phyloP scores from a whole-genome alignment of 2,329 filamentous ascomycete species.

The Colletotrichum echinochloae region DNA sequence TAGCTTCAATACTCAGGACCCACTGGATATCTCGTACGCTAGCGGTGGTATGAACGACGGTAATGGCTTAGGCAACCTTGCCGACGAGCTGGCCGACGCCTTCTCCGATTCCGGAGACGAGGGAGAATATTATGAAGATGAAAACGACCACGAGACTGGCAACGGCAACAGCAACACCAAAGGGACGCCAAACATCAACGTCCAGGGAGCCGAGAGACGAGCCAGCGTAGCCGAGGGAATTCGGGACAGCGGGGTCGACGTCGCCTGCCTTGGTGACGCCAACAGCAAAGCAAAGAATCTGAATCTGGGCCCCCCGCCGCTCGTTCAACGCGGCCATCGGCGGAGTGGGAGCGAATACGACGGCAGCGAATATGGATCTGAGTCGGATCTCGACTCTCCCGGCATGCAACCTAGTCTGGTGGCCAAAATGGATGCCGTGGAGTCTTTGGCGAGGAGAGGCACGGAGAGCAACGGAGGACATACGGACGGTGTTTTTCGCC shows the following conservation, averaged over 20 bases:
- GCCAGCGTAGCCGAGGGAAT: constrained; percentile 47
- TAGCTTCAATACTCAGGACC: constrained; percentile 63
- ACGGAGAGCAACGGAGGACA: constrained; percentile 75
- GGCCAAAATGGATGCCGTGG: constrained; percentile 77
- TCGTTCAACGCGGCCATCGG: constrained; percentile 60
- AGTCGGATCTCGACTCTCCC: constrained; percentile 76
- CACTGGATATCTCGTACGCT: constrained; percentile 60
- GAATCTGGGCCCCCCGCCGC: constrained; percentile 60
- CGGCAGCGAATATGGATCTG: constrained; percentile 79
- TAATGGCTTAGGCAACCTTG: constrained; percentile 79
- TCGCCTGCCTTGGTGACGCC: constrained; percentile 44
- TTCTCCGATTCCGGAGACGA: constrained; percentile 75
- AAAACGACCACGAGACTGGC: constrained; percentile 44
- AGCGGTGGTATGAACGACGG: constrained; percentile 56
- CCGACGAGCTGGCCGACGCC: constrained; percentile 83
- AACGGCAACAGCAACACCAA: constrained; percentile 49
- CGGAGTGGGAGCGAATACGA: constrained; percentile 72
- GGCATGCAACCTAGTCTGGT: constrained; percentile 76
- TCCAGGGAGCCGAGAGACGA: constrained; percentile 44
- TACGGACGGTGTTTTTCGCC: constrained; percentile 74
- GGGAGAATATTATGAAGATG: constrained; percentile 59
- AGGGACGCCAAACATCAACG: constrained; percentile 41
- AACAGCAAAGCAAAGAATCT: constrained; percentile 50
- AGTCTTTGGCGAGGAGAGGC: constrained; percentile 74
- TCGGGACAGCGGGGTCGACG: constrained; percentile 58